Percentiles rank a stretch among this genome's conserved stretches.
phyloP scores from a whole-genome alignment of 2,329 filamentous ascomycete species.

The Diaporthe destruens region DNA sequence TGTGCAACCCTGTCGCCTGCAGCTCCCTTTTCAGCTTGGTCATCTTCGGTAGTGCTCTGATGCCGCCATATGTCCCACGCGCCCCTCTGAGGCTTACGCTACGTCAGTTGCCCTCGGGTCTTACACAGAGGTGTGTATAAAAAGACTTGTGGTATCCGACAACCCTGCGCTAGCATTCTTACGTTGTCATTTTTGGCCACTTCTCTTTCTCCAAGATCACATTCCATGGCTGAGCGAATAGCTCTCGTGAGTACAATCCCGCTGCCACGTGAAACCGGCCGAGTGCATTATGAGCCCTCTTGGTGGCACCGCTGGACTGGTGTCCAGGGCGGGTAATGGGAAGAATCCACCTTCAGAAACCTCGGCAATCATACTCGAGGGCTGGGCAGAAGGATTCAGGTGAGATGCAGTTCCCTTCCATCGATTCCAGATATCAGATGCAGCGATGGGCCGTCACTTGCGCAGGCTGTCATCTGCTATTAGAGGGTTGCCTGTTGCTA shows the following conservation, averaged over 20 bases:
- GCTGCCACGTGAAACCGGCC: not conserved
- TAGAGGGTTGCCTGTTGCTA: not conserved
- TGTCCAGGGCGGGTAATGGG: not conserved
- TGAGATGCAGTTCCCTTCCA: not conserved
- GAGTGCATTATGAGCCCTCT: constrained; percentile 36
- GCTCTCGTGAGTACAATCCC: not conserved
- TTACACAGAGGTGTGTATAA: not conserved
- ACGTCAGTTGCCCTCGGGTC: constrained; percentile 17
- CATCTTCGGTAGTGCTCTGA: constrained; percentile 17
- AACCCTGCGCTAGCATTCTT: not conserved
- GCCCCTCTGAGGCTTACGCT: constrained; percentile 16
- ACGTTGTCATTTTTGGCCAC: not conserved
- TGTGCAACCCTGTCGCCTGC: not conserved
- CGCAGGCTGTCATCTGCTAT: not conserved
- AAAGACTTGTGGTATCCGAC: constrained; percentile 19
- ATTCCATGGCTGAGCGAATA: constrained; percentile 7
- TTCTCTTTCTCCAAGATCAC: not conserved
- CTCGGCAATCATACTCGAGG: constrained; percentile 36
- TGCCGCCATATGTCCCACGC: constrained; percentile 1
- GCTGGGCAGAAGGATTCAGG: constrained; percentile 41
- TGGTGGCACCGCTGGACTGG: constrained; percentile 2
- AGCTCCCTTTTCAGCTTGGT: constrained; percentile 18
- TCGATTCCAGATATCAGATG: not conserved
- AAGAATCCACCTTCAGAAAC: constrained; percentile 24
- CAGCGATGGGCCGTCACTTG: not conserved